Evolutionary conservation across 345 rosid genomes (phyloP), one percentile per base, ranked within the genome.

Genomic region (Camelina hispida): DNA sequence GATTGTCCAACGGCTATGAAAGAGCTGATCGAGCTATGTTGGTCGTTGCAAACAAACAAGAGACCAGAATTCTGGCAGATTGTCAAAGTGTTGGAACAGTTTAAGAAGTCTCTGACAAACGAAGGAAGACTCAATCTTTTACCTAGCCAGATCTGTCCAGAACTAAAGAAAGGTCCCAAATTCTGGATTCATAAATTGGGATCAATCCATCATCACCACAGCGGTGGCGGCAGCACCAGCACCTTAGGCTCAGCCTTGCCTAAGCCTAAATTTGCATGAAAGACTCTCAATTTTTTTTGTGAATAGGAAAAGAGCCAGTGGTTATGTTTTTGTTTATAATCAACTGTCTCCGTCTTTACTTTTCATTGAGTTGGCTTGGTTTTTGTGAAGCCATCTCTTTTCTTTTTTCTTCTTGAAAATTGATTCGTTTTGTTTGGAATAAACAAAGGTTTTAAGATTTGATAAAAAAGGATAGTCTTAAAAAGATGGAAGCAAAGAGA

Each of bases 1-100:
- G 74, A 77, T 34, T 92, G 93, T 74, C 87, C 89, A 32, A 73
- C 71, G 4, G 81, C 96, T 3, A 81, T 92, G 88, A 78, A 76
- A 83, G 88, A 88, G 42, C 83, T 89, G 53, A 88, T 92, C 2
- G 91, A 90, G 82, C 92, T 84, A 28, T 92, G 97, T 61, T 92
- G 97, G 97, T 80, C 89, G 16, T 34, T 75, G 80, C 85, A 88
- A 9, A 82, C 93, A 4, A 92, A 87, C 30, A 88, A 85, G 82
- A 85, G 97, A 84, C 97, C 96, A 0, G 97, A 92, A 37, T 92
- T 89, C 76, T 79, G 88, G 85, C 97, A 88, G 80, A 75, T 88
- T 23, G 89, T 92, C 22, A 90, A 86, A 77, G 86, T 90, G 23
- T 65, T 92, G 55, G 96, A 92, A 84, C 85, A 90, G 70, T 92